Conservation (phyloP, 352 stramenopile species). For the Globisporangium nunn region DNA sequence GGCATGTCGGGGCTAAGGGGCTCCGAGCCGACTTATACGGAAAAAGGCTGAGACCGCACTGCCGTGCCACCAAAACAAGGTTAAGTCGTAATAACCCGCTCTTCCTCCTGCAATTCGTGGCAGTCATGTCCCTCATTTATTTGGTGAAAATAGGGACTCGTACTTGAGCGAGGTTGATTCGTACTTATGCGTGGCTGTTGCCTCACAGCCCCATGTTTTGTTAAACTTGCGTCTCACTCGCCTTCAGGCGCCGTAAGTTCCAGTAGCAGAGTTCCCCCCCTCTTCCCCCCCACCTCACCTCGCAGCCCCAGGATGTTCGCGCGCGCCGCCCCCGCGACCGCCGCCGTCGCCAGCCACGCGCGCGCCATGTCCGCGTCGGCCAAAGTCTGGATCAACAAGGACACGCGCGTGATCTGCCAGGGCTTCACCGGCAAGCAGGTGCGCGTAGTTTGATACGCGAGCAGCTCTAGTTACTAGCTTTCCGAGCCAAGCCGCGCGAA, state of each 20-base stretch:
- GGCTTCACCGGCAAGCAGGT: constrained; percentile 99
- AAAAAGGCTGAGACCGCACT: too few relatives aligned
- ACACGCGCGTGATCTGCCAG: constrained; percentile 99
- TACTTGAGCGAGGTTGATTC: too few relatives aligned
- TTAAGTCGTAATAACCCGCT: too few relatives aligned
- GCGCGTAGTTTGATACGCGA: constrained; percentile 6
- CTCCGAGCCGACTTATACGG: too few relatives aligned
- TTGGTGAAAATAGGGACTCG: too few relatives aligned
- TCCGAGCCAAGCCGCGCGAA: background rate
- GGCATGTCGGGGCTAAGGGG: too few relatives aligned
- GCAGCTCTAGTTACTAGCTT: background rate
- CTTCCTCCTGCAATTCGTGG: too few relatives aligned
- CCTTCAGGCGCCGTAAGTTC: background rate
- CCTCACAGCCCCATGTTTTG: too few relatives aligned
- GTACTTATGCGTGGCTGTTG: too few relatives aligned
- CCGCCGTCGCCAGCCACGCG: constrained; percentile 31
- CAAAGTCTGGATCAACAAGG: constrained; percentile 99
- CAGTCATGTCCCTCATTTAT: too few relatives aligned
- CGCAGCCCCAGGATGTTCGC: constrained; percentile 39
- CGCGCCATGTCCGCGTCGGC: constrained; percentile 91
- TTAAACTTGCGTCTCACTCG: background rate
- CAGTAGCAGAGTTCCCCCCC: background rate
- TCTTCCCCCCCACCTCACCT: background rate
- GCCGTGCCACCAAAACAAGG: too few relatives aligned
- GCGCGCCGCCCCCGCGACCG: constrained; percentile 43